These are phyloP conservation scores for Kazachstania viticola DNA, from an alignment of 805 yeast species.

Conservation along the genomic window DNA sequence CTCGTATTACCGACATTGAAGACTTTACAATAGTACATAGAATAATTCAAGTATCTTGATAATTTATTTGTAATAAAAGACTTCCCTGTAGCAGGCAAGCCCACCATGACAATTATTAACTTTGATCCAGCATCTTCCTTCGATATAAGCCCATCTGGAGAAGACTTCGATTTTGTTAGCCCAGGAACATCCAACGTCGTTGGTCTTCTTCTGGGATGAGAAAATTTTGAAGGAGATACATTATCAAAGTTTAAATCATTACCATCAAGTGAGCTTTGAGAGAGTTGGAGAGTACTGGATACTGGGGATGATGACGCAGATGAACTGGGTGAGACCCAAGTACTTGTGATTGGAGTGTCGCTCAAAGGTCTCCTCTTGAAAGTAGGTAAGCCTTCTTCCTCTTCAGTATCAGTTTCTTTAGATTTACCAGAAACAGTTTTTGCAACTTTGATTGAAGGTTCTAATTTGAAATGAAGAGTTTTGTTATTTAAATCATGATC, in stretches of 20 bases:
- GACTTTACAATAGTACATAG: conserved; percentile 79
- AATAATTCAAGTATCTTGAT: conserved; percentile 85
- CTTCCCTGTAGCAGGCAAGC: conserved; percentile 90
- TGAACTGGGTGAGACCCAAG: conserved; percentile 40
- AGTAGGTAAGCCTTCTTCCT: conserved; percentile 40
- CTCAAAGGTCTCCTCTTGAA: conserved; percentile 64
- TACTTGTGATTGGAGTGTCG: conserved; percentile 60
- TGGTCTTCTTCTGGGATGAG: conserved; percentile 40
- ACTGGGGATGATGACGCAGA: conserved; percentile 25
- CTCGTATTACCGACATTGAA: conserved; percentile 95
- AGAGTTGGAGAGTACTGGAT: conserved; percentile 9
- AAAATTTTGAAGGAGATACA: neutral
- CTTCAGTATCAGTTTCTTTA: no score
- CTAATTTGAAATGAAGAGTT: no score
- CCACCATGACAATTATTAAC: conserved; percentile 92
- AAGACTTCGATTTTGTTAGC: conserved; percentile 64
- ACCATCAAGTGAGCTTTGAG: neutral
- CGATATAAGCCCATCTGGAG: conserved; percentile 64
- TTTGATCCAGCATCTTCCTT: conserved; percentile 65
- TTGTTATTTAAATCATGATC: no score
- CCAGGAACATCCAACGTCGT: conserved; percentile 91
- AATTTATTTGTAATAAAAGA: conserved; percentile 86
- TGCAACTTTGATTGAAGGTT: no score
- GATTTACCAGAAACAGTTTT: no score
- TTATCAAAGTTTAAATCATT: neutral